These are phyloP conservation scores for Angomonas deanei DNA, from an alignment of 208 protist species.

Conservation along the genomic window DNA sequence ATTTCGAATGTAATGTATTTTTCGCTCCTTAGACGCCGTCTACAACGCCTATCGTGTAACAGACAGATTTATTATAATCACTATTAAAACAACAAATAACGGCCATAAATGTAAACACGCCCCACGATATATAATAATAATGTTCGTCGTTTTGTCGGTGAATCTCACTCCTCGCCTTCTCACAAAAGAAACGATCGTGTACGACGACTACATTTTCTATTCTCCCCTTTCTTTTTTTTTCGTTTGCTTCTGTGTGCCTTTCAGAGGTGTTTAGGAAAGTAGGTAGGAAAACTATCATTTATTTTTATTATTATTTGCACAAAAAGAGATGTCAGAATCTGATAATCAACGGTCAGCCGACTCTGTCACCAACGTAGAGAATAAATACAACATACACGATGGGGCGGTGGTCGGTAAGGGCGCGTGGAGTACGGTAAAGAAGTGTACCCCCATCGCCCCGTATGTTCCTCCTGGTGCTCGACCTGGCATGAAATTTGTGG, in stretches of 20 bases:
- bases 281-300: too few relatives aligned
- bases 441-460: constrained; percentile 53
- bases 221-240: constrained; percentile 4
- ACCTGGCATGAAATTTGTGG: constrained; percentile 79
- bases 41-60: too few relatives aligned
- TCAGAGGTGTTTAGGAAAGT: too few relatives aligned
- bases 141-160: too few relatives aligned
- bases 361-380: constrained; percentile 38
- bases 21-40: too few relatives aligned
- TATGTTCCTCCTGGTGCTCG: constrained; percentile 68
- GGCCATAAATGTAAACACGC: too few relatives aligned
- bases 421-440: constrained; percentile 87
- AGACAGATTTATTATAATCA: too few relatives aligned
- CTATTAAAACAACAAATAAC: too few relatives aligned
- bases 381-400: constrained; percentile 78
- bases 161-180: too few relatives aligned
- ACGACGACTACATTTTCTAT: too few relatives aligned
- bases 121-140: too few relatives aligned
- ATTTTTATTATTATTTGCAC: neutral
- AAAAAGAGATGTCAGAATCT: neutral
- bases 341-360: neutral
- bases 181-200: too few relatives aligned
- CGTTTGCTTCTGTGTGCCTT: neutral
- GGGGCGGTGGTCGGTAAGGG: constrained; percentile 76
- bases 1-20: neutral